These are phyloP conservation scores for Tulasnella sp. DNA, from an alignment of 768 basidiomycete genomes.

Conservation along the genomic window DNA sequence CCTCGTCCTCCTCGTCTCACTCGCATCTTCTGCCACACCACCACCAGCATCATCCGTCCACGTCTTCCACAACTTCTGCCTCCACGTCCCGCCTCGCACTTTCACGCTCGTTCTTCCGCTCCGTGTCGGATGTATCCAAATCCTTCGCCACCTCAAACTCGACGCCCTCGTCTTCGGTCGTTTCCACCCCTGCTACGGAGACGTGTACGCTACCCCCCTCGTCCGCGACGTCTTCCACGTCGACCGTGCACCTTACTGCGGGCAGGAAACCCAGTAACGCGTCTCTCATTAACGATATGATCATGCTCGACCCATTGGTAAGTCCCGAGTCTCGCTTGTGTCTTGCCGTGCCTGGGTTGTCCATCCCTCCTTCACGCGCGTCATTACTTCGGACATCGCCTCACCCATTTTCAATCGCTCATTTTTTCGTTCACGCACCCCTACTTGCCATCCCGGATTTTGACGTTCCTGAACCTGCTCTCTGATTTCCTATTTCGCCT, in stretches of 20 bases:
- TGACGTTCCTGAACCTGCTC: neutral
- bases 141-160: neutral
- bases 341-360: neutral
- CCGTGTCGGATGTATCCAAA: constrained; percentile 20
- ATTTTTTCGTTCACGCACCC: neutral
- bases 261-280: neutral
- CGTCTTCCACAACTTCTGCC: neutral
- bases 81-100: neutral
- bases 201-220: neutral
- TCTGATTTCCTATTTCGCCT: no score
- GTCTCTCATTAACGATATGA: neutral
- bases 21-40: neutral
- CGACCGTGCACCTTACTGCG: neutral
- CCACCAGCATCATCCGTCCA: neutral
- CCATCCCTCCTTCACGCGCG: neutral
- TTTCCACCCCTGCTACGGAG: neutral
- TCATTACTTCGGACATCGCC: neutral
- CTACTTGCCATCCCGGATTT: neutral
- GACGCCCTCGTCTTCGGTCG: neutral
- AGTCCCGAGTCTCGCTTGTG: neutral
- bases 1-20: neutral
- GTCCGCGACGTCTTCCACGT: neutral
- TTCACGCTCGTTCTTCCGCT: constrained; percentile 24
- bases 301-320: neutral
- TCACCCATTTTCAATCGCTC: neutral